These are phyloP conservation scores for Reutealis trisperma DNA, from an alignment of 345 rosid genomes.

Conservation along the genomic window DNA sequence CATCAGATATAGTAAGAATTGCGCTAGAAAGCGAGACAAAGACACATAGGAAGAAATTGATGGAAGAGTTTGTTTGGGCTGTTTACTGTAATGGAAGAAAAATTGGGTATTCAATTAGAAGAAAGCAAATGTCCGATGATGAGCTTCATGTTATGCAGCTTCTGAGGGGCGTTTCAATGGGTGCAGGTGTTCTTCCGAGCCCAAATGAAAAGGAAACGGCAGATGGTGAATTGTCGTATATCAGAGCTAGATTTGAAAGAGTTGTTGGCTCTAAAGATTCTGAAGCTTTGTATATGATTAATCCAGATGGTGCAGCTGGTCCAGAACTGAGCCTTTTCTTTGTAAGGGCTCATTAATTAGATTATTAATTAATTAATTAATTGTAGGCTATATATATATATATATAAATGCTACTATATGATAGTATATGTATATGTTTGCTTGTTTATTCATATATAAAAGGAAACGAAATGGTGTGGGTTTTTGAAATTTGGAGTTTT, in stretches of 20 bases:
- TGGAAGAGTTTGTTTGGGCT: constrained; percentile 96
- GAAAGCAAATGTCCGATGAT: constrained; percentile 83
- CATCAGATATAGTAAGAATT: constrained; percentile 77
- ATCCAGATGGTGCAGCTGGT: constrained; percentile 84
- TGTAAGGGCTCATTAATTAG: constrained; percentile 54
- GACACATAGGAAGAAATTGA: constrained; percentile 66
- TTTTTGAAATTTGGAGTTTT: neutral
- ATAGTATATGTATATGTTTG: neutral
- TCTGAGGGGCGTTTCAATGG: constrained; percentile 90
- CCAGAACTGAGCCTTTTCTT: constrained; percentile 94
- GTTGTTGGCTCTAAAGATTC: constrained; percentile 90
- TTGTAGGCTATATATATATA: neutral
- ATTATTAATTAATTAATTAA: neutral
- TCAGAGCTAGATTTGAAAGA: constrained; percentile 88
- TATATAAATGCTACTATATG: neutral
- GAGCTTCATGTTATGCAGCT: constrained; percentile 87
- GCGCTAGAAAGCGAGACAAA: constrained; percentile 88
- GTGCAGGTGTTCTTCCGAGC: constrained; percentile 88
- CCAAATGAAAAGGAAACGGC: constrained; percentile 56
- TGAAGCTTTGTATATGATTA: constrained; percentile 90
- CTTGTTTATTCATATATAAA: constrained; percentile 1
- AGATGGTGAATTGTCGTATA: constrained; percentile 80
- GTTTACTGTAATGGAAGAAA: constrained; percentile 90
- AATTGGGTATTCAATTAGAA: constrained; percentile 78
- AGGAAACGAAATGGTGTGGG: neutral